Percentiles rank a stretch among this genome's conserved stretches.
These are phyloP conservation scores for Periconia digitata DNA, from an alignment of 2,329 filamentous ascomycete species.

Conservation along the genomic window DNA sequence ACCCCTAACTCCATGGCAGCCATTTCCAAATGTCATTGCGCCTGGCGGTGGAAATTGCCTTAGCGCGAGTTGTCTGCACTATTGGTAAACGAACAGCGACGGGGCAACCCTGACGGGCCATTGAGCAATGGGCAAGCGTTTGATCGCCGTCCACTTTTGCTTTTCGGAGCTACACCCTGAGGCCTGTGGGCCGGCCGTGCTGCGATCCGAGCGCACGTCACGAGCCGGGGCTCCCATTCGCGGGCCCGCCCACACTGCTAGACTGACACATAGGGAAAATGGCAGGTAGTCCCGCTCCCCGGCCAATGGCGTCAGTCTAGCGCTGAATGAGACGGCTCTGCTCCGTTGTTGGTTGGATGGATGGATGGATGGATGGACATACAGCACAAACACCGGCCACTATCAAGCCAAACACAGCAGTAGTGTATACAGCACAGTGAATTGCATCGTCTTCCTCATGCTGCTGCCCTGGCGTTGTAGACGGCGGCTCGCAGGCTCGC, in stretches of 20 bases:
- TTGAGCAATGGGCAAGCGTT: slow-evolving; percentile 42
- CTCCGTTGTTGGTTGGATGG: neutral
- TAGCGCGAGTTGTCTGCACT: no score
- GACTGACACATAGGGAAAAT: neutral
- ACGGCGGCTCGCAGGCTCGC: neutral
- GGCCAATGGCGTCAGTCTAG: neutral
- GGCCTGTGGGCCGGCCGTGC: no score
- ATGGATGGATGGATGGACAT: neutral
- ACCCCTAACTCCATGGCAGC: neutral
- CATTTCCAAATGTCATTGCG: no score
- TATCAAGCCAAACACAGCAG: no score
- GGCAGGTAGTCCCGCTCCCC: neutral
- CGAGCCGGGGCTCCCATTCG: slow-evolving; percentile 18
- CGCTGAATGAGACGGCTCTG: neutral
- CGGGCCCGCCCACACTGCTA: slow-evolving; percentile 13
- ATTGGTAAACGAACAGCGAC: slow-evolving; percentile 6
- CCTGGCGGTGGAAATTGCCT: no score
- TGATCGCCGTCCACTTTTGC: slow-evolving; percentile 41
- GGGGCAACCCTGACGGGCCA: slow-evolving; percentile 4
- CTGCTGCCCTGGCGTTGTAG: neutral
- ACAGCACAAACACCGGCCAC: neutral
- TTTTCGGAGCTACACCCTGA: slow-evolving; percentile 18
- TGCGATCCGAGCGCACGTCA: slow-evolving; percentile 16
- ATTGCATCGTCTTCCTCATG: no score
- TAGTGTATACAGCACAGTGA: no score